Base-by-base conservation (phyloP, 306 rosid species). In the Rubus parviflorus region DNA sequence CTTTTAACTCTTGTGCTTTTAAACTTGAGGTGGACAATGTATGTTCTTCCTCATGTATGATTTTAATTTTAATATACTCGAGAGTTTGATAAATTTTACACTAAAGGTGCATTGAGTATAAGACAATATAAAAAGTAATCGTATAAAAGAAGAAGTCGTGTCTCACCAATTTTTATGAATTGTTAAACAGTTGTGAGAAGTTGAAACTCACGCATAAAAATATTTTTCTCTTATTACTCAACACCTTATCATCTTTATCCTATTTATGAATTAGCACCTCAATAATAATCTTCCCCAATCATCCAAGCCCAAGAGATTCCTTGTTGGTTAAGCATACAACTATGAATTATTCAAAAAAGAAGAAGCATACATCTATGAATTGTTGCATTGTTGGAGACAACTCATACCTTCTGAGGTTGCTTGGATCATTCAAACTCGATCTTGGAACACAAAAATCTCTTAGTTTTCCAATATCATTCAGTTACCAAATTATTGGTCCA, bases 401-500 rank as follows among this genome's bases (percentile, higher is more conserved):
- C 70, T 19, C 48, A 53, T 22, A 13, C 15, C 41, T 56, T 56
- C 40, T 6, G 10, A 15, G 25, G 62, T 79, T 52, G n/a, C 38
- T 54, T 66, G 35, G 60, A 54, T 53, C 69, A 43, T 62, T 35
- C 15, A 69, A 69, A 52, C 74, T 40, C 63, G 56, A 10, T 42
- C 20, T 30, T 73, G 58, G 73, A 71, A 79, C 78, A 16, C 68
- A 37, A 51, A 17, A 66, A 66, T n/a, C 51, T 19, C 71, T 51
- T 8, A 41, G 19, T n/a, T 41, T 9, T 40, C 15, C 71, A 66
- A 66, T 3, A 0, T 40, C 19, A 13, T 48, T 48, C 19, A 19
- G 16, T 41, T 17, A 30, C 9, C 70, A 41, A 41, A 30, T 30
- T 30, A 48, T 48, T 42, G 70, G 49, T 65, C 70, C 70, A 40